Percentiles rank a stretch among this genome's conserved stretches.
Conservation (phyloP, 2,329 filamentous ascomycete genomes). For the Ciborinia camelliae region DNA sequence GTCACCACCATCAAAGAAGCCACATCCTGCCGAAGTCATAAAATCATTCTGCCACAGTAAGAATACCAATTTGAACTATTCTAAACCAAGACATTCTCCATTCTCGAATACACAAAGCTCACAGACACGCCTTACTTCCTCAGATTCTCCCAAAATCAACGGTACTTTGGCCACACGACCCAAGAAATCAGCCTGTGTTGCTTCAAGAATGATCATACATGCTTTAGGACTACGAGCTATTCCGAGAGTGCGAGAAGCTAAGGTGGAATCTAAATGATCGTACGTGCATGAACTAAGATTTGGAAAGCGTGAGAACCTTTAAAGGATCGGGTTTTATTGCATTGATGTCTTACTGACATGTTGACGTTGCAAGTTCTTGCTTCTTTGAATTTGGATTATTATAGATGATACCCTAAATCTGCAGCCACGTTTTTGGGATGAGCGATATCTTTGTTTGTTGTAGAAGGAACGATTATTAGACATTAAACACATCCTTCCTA, state of each 20-base stretch:
- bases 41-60: background rate
- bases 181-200: background rate
- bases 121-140: background rate
- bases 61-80: background rate
- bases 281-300: background rate
- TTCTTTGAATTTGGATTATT: background rate
- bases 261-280: background rate
- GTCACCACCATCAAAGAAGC: background rate
- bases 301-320: background rate
- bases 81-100: background rate
- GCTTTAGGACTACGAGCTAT: background rate
- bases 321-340: background rate
- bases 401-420: too few species aligned
- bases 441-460: background rate
- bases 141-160: background rate
- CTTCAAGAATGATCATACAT: conserved; percentile 4
- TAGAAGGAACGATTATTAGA: background rate
- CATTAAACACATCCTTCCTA: background rate
- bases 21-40: background rate
- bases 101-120: background rate
- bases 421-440: background rate
- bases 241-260: background rate
- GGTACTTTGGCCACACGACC: background rate
- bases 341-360: too few species aligned
- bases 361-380: background rate